Base-by-base conservation (phyloP, 805 yeast species). In the Candida nonsorbophila region DNA sequence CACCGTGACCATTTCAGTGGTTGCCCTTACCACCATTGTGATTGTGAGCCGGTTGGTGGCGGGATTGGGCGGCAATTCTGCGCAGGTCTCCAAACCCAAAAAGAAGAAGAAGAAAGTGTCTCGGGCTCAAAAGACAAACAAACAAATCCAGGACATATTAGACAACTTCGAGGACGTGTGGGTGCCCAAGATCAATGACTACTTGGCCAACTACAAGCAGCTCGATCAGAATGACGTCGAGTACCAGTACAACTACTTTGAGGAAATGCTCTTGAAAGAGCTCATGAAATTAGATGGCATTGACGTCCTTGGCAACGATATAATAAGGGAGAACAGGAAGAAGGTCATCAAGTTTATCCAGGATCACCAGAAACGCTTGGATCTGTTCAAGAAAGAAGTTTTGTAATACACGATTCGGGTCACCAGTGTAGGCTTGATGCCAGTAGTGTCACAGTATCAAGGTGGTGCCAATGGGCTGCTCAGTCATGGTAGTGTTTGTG, bases 221-320 rank as follows among this genome's bases (percentile, higher is more conserved):
- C 52, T 55, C 45, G 40, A 40, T 18, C 27, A 32, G 1, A 63
- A 55, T 5, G 62, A 64, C 25, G 48, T 53, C 20, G 51, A 54
- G 34, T 79, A 74, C 49, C 69, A 72, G 45, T 68, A 63, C 41
- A 68, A 71, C 29, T 82, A 66, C 48, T 76, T 64, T 49, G 80
- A 77, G 43, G 94, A 83, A 51, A 70, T 71, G 67, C 55, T 83
- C 24, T 59, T 83, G 50, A 80, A 81, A 47, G 66, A 79, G 38
- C 53, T 82, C 40, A 67, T 83, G 66, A 73, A 68, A 37, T 58
- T 84, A 31, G 94, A 84, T 44, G 77, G 72, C 3, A 62, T 84
- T 20, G 82, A 79, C 36, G 65, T 64, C 16, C 64, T 58, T 7
- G 72, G 72, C 27, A 70, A 67, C 44, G 70, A 58, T 1, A 56